Base-by-base conservation (phyloP, 176 grass and related monocot species). In the Leersia perrieri region DNA sequence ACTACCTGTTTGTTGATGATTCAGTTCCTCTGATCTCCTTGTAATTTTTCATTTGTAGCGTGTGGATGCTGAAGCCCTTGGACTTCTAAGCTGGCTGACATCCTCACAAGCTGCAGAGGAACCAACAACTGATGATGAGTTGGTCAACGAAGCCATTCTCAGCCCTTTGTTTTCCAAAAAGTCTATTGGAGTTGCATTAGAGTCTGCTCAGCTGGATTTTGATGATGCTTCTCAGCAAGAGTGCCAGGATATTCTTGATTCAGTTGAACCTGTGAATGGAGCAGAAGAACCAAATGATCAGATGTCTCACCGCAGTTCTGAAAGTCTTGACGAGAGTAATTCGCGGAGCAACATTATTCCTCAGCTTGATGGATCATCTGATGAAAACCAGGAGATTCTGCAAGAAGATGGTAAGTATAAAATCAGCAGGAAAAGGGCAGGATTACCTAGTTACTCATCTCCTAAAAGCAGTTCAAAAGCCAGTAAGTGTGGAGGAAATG, bases 161-260 rank as follows among this genome's bases (percentile, higher is more conserved):
- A 90, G 87, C 69, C 94, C 92, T 60, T 85, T 97, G 63, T 92
- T 92, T 82, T 70, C 87, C 42, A 85, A 84, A 70, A 94, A 87
- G 83, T 90, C 89, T 64, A 90, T 88, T 68, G 69, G 92, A 88
- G 66, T 72, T 74, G 92, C 85, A 51, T 77, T 97, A 87, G 90
- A 97, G 83, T 86, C 88, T 27, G 92, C 95, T 76, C 85, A 94
- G 60, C n/a, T 83, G 41, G 90, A 98, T 90, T 98, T 94, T 81
- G 90, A 94, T 74, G 87, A 68, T 75, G 85, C 88, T 87, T 98
- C 95, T 74, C 88, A 92, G 61, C 86, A 90, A 82, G 95, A 98
- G 81, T 98, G 95, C 57, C 88, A 98, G 60, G 95, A 98, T 76
- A 98, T 98, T 88, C 92, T 98, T 73, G 95, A 94, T 89, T 89